Percentiles rank a stretch among this genome's conserved stretches.
Conservation (phyloP, 1,139 yeast genomes). For the Nakaseomyces sp. region DNA sequence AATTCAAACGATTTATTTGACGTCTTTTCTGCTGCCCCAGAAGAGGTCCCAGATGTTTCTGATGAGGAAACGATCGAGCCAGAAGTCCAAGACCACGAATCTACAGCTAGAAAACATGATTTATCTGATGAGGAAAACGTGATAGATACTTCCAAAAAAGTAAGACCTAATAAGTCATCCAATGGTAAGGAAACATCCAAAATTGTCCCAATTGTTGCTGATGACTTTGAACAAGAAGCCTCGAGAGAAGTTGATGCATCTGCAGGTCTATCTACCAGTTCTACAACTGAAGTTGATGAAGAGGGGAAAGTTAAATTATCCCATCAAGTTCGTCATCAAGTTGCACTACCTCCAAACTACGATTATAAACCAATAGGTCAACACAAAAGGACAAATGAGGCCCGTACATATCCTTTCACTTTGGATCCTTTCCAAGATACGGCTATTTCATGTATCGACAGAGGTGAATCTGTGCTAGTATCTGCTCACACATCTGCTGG, state of each 20-base stretch:
- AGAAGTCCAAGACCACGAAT: too few relatives aligned
- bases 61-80: constrained; percentile 11
- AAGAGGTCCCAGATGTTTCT: constrained; percentile 33
- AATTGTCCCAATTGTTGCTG: constrained; percentile 67
- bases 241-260: constrained; percentile 79
- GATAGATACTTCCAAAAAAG: constrained; percentile 19
- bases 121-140: constrained; percentile 14
- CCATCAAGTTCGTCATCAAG: constrained; percentile 96
- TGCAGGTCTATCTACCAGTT: constrained; percentile 47
- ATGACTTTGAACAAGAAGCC: constrained; percentile 84
- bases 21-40: constrained; percentile 53
- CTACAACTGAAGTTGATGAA: constrained; percentile 29
- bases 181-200: constrained; percentile 30
- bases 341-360: constrained; percentile 87
- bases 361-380: constrained; percentile 82
- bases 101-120: constrained; percentile 10
- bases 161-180: constrained; percentile 21
- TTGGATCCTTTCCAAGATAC: constrained; percentile 96
- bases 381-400: constrained; percentile 65
- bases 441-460: constrained; percentile 86
- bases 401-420: constrained; percentile 82
- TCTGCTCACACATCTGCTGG: constrained; percentile 99
- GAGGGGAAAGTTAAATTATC: constrained; percentile 60
- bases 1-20: constrained; percentile 46
- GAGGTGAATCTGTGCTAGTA: constrained; percentile 91